Base-by-base conservation (phyloP, 2,329 filamentous ascomycete genomes). In the Cytospora chrysosperma region DNA sequence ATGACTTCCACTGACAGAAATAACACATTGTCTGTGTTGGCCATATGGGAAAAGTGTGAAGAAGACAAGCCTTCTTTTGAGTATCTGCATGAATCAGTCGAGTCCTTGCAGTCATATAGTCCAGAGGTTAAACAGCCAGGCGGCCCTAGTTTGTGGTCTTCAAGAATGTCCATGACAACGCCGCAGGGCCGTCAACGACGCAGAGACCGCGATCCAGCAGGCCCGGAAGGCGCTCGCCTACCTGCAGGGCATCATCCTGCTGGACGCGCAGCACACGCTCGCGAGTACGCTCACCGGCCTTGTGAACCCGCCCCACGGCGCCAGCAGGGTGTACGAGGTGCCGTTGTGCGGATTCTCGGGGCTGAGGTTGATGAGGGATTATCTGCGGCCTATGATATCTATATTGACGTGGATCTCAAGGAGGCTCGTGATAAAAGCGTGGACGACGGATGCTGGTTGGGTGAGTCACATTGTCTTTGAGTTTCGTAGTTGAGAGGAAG, bases 391-490 rank as follows among this genome's bases (percentile, higher is more conserved):
- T 61, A 61, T 27, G 51, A 61, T 8, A 6, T 1, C 7, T 61
- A 5, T 1, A 27, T 61, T n/a, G 13, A 13, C 5, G 21, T 27
- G 1, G 2, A 19, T 5, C 55, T 55, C n/a, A 15, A 34, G 9
- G 27, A 13, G 1, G 34, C 43, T 40, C 50, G 49, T 15, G 7
- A n/a, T 0, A 21, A 49, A 2, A 34, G 13, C 7, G 3, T 34
- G n/a, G 19, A 26, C 17, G 59, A 61, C 10, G 51, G 59, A 12
- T 26, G 34, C 26, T 61, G 51, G 59, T n/a, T 61, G 40, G 51
- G 37, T 55, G 17, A 61, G 59, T 27, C 13, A 40, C 3, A n/a
- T 34, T 15, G 4, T 21, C 10, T 24, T 13, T 5, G 8, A 26
- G 0, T 3, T 4, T 15, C 10, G 30, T 10, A 3, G 27, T 12